Base-by-base conservation (phyloP, 2,329 filamentous ascomycete species). In the Teratosphaeria epicoccoides region DNA sequence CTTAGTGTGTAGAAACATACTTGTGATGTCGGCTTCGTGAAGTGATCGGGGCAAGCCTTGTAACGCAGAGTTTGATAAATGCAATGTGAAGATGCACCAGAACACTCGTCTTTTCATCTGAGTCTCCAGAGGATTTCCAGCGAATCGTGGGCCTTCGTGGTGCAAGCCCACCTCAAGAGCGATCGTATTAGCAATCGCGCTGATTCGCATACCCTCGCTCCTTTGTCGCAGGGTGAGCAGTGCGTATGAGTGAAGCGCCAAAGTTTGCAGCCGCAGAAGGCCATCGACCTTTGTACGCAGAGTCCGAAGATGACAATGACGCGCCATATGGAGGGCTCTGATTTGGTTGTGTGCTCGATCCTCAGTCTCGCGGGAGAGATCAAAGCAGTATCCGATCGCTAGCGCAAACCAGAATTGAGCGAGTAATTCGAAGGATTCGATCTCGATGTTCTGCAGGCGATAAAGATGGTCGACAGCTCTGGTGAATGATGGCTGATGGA, bases 51-150 rank as follows among this genome's bases (percentile, higher is more conserved):
- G 47, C 9, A 49, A 26, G 3, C 49, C 49, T 48, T 54, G 37
- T 48, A 51, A 37, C 10, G 52, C 47, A n/a, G 48, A 46, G 23
- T 47, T 46, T 22, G 29, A 50, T 25, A 53, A 49, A 33, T 53
- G 52, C 17, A 53, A 29, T 28, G 51, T 51, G 24, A 54, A 54
- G 7, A 52, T 46, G 40, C 48, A 54, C 52, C 52, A 54, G 26
- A 54, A 54, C 6, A 48, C 46, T 17, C 52, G 22, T 24, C 52
- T 17, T 10, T 49, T 22, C 52, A 54, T 54, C 26, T 54, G 40
- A n/a, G 49, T 50, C 29, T 54, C 52, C n/a, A 54, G 24, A 20
- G 52, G 49, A 26, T 54, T 51, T 5, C 49, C 49, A 24, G 22
- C 28, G 25, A 43, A 46, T 10, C 28, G 44, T 10, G 26, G 24